A percentile compares a stretch with the other conserved stretches of the same genome.
phyloP scores from a whole-genome alignment of 2,329 filamentous ascomycete species.

The Cladophialophora chaetospira region DNA sequence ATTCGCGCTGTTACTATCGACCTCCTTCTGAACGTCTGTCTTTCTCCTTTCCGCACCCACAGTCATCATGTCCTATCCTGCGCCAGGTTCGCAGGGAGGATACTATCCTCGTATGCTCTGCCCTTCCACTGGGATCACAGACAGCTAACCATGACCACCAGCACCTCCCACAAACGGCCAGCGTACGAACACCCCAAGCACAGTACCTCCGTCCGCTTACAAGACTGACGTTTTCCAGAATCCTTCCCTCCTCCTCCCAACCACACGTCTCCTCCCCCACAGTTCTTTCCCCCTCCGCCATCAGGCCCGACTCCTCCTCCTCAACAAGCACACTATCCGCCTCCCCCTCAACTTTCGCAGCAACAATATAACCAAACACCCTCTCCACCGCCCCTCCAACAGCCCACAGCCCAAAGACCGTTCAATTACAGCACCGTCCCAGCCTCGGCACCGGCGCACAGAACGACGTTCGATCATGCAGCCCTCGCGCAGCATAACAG shows the following conservation, averaged over 20 bases:
- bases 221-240: conserved; percentile 25
- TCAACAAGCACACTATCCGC: conserved; percentile 24
- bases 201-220: neutral
- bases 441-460: conserved; percentile 30
- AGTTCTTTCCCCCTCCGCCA: conserved; percentile 34
- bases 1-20: neutral
- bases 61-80: conserved; percentile 22
- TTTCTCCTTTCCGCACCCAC: neutral
- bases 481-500: conserved; percentile 22
- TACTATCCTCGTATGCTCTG: conserved; percentile 35
- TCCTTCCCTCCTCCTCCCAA: conserved; percentile 36
- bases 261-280: conserved; percentile 25
- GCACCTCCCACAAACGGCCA: conserved; percentile 29
- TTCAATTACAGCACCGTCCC: conserved; percentile 31
- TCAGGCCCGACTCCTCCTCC: conserved; percentile 31
- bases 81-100: conserved; percentile 28
- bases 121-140: neutral
- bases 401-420: conserved; percentile 31
- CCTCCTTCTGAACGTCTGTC: neutral
- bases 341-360: conserved; percentile 27
- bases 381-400: conserved; percentile 28
- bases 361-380: conserved; percentile 21
- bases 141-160: conserved; percentile 15
- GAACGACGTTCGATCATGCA: conserved; percentile 31
- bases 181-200: conserved; percentile 8